phyloP scores from a whole-genome alignment of 2,329 filamentous ascomycete genomes.

The Leptographium radiaticola region DNA sequence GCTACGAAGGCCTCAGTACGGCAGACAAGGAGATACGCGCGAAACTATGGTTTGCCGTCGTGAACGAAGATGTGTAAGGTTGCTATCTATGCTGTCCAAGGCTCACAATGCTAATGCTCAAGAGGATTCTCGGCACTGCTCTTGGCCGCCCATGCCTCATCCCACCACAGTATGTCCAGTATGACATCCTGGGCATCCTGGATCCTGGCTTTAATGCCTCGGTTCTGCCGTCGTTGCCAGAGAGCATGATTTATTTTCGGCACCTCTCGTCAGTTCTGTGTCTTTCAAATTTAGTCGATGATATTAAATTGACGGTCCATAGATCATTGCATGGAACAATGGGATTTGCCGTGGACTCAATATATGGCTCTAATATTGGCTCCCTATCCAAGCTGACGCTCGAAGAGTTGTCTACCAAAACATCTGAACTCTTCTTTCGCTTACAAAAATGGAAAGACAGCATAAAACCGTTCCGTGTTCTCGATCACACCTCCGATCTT shows the following conservation, averaged over 20 bases:
- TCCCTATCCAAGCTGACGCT: neutral
- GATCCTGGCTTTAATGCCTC: neutral
- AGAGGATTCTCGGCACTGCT: slow-evolving; percentile 11
- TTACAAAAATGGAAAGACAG: slow-evolving; percentile 7
- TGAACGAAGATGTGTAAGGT: slow-evolving; percentile 17
- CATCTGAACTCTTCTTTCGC: slow-evolving; percentile 6
- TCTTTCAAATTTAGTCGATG: no score
- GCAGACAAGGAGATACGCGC: slow-evolving; percentile 16
- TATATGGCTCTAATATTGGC: slow-evolving; percentile 11
- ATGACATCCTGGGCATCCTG: slow-evolving; percentile 1
- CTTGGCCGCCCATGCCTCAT: slow-evolving; percentile 13
- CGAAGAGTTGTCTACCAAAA: slow-evolving; percentile 3
- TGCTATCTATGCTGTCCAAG: neutral
- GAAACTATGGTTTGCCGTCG: slow-evolving; percentile 18
- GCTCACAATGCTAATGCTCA: neutral
- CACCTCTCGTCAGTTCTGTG: slow-evolving; percentile 1
- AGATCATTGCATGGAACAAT: slow-evolving; percentile 7
- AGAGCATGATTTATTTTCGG: slow-evolving; percentile 4
- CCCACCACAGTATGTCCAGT: slow-evolving; percentile 5
- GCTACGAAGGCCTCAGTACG: slow-evolving; percentile 13
- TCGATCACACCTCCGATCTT: neutral
- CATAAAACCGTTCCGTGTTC: slow-evolving; percentile 4
- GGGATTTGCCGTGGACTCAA: slow-evolving; percentile 3
- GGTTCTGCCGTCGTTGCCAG: neutral
- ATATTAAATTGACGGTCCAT: neutral